Conservation (phyloP, 345 rosid species). For the Passiflora organensis region DNA sequence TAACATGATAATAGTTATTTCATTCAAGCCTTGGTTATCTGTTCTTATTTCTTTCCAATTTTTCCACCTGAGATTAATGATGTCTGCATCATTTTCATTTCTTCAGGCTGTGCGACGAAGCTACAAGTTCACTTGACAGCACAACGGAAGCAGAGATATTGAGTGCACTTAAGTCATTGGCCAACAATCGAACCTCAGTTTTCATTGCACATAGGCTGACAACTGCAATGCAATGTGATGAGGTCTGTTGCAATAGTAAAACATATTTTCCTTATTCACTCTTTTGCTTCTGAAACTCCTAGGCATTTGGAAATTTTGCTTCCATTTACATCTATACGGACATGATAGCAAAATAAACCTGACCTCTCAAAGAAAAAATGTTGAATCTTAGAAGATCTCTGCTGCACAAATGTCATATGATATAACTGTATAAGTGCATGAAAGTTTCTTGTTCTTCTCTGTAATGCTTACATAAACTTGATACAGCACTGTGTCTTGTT, state of each 20-base stretch:
- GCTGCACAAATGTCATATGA: too few relatives aligned
- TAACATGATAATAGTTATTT: too few relatives aligned
- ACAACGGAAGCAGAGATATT: conserved; percentile 97
- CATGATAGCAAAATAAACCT: too few relatives aligned
- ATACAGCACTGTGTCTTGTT: too few relatives aligned
- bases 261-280: not conserved
- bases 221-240: conserved; percentile 98
- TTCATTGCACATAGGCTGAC: conserved; percentile 98
- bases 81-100: conserved; percentile 9
- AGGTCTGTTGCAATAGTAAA: conserved; percentile 39
- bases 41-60: not conserved
- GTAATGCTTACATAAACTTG: too few relatives aligned
- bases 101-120: conserved; percentile 94
- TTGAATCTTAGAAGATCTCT: too few relatives aligned
- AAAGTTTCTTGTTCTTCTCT: too few relatives aligned
- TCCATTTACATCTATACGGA: too few relatives aligned
- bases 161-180: conserved; percentile 76
- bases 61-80: not conserved
- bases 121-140: conserved; percentile 97
- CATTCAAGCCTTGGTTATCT: too few relatives aligned
- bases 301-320: not conserved
- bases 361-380: too few relatives aligned
- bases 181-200: conserved; percentile 78
- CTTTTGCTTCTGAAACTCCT: not conserved
- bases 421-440: too few relatives aligned